These are phyloP conservation scores for Ampelomyces quisqualis DNA, from an alignment of 2,329 filamentous ascomycete species.

Conservation along the genomic window DNA sequence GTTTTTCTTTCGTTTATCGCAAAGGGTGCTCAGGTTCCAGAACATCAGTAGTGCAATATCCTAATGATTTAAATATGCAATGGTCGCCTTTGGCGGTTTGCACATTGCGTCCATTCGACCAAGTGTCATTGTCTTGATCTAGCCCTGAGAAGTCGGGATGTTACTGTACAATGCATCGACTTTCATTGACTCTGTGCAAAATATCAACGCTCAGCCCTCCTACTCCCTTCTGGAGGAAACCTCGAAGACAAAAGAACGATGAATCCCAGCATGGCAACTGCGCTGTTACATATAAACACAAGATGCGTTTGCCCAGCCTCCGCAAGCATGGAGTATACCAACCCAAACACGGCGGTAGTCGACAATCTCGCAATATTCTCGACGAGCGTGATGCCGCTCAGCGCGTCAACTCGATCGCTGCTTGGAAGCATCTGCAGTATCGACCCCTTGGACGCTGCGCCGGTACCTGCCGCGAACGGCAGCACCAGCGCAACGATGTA, in stretches of 20 bases:
- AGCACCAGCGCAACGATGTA: conserved; percentile 66
- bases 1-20: too few relatives aligned
- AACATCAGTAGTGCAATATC: too few relatives aligned
- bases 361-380: conserved; percentile 67
- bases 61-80: too few relatives aligned
- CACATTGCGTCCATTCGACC: too few relatives aligned
- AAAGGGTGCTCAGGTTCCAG: too few relatives aligned
- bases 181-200: too few relatives aligned
- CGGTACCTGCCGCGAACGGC: conserved; percentile 68
- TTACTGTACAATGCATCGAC: too few relatives aligned
- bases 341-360: conserved; percentile 65
- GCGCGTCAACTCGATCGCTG: conserved; percentile 63
- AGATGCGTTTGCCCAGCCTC: conserved; percentile 59
- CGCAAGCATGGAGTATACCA: conserved; percentile 65
- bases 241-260: conserved; percentile 48
- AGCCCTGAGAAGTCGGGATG: too few relatives aligned
- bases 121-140: too few relatives aligned
- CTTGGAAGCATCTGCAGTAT: conserved; percentile 69
- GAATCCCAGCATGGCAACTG: conserved; percentile 56
- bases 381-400: conserved; percentile 68
- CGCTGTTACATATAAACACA: conserved; percentile 69
- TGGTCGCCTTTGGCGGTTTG: too few relatives aligned
- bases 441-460: conserved; percentile 69
- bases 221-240: conserved; percentile 49
- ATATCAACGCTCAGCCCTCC: not conserved